Percentiles rank a stretch among this genome's conserved stretches.
phyloP scores from a whole-genome alignment of 257 asterid species.

The Nicotiana obtusifolia region DNA sequence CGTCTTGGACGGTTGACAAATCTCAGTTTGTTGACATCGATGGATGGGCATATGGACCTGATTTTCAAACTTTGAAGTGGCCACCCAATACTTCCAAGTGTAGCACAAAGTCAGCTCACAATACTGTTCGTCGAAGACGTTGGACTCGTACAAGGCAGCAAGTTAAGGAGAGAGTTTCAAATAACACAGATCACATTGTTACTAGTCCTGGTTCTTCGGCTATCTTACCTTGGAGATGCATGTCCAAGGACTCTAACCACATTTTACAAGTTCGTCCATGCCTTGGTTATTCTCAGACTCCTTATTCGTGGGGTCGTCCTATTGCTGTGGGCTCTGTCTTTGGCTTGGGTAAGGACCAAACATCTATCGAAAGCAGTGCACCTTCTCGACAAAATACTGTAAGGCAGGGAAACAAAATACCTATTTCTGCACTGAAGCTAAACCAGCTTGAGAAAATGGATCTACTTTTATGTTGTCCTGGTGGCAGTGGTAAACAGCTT shows the following conservation, averaged over 20 bases:
- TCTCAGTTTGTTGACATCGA: slow-evolving; percentile 54
- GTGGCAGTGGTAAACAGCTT: slow-evolving; percentile 58
- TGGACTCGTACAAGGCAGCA: slow-evolving; percentile 57
- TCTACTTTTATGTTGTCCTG: slow-evolving; percentile 78
- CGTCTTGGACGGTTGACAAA: slow-evolving; percentile 60
- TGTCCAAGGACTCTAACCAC: slow-evolving; percentile 54
- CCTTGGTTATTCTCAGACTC: slow-evolving; percentile 43
- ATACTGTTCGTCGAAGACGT: slow-evolving; percentile 58
- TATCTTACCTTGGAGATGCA: slow-evolving; percentile 85
- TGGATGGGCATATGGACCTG: slow-evolving; percentile 73
- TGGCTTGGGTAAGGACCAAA: slow-evolving; percentile 60
- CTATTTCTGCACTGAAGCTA: slow-evolving; percentile 60
- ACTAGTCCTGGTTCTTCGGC: slow-evolving; percentile 52
- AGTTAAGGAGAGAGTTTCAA: slow-evolving; percentile 29
- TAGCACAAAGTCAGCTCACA: slow-evolving; percentile 42
- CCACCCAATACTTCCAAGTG: slow-evolving; percentile 55
- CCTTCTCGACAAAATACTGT: slow-evolving; percentile 61
- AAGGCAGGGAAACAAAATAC: slow-evolving; percentile 47
- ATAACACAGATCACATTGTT: slow-evolving; percentile 33
- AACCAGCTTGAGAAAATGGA: slow-evolving; percentile 90
- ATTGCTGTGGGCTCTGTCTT: slow-evolving; percentile 35
- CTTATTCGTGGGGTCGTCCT: slow-evolving; percentile 85
- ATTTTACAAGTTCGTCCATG: slow-evolving; percentile 84
- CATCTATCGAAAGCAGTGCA: slow-evolving; percentile 53
- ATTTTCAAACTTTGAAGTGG: slow-evolving; percentile 50